These are phyloP conservation scores for Cyclotella atomus DNA, from an alignment of 108 stramenopile species.

Conservation along the genomic window DNA sequence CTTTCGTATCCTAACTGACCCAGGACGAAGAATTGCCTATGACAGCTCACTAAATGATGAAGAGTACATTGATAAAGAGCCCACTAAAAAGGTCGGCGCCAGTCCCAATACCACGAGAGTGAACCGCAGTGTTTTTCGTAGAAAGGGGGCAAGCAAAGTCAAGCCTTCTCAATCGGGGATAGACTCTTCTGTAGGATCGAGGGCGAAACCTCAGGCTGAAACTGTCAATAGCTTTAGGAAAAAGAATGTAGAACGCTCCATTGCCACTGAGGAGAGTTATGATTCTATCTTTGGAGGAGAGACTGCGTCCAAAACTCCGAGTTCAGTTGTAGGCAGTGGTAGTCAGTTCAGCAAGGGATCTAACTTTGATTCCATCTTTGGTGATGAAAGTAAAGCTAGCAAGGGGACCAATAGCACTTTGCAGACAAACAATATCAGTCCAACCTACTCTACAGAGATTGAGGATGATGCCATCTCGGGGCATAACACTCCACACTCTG, in stretches of 20 bases:
- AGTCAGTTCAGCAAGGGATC: neutral
- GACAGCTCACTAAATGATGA: slow-evolving; percentile 4
- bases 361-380: neutral
- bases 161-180: neutral
- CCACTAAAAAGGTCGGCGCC: neutral
- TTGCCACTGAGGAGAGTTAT: neutral
- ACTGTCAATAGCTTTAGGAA: slow-evolving; percentile 2
- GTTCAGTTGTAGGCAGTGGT: no score
- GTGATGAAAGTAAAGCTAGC: no score
- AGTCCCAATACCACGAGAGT: neutral
- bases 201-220: neutral
- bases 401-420: neutral
- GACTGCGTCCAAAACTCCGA: neutral
- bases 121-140: neutral
- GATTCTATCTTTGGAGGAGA: neutral
- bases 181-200: neutral
- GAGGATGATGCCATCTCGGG: no score
- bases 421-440: neutral
- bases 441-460: no score
- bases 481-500: no score
- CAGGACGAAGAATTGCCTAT: slow-evolving; percentile 12
- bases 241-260: neutral
- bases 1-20: slow-evolving; percentile 41
- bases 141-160: neutral
- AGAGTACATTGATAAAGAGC: neutral